phyloP scores from a whole-genome alignment of 305 asterid genomes.

The Solanum hybrid region DNA sequence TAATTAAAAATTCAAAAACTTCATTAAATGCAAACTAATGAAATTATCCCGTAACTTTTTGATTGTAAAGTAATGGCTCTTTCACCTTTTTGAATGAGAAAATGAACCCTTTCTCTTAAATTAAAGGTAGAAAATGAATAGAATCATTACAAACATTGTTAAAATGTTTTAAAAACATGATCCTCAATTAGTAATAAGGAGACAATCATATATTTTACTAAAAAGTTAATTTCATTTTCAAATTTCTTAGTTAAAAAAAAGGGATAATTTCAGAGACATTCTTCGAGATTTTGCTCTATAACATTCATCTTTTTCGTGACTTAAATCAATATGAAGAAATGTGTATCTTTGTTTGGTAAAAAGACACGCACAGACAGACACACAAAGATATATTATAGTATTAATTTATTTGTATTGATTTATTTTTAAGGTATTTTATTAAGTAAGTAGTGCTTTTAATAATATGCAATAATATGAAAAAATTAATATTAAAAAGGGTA shows the following conservation, averaged over 20 bases:
- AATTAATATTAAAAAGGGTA: too few relatives aligned
- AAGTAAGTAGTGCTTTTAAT: too few relatives aligned
- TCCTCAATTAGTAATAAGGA: not conserved
- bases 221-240: not conserved
- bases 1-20: not conserved
- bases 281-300: too few relatives aligned
- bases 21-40: not conserved
- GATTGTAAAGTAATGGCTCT: not conserved
- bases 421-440: too few relatives aligned
- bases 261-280: not conserved
- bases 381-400: not conserved
- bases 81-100: not conserved
- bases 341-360: not conserved
- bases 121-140: not conserved
- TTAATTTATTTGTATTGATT: too few relatives aligned
- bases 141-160: not conserved
- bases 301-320: not conserved
- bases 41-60: not conserved
- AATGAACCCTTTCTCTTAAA: not conserved
- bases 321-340: not conserved
- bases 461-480: too few relatives aligned
- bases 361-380: too few relatives aligned
- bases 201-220: not conserved
- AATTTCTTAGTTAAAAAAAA: not conserved
- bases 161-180: too few relatives aligned